Percentiles rank a stretch among this genome's conserved stretches.
Conservation (phyloP, 495 filamentous ascomycete species). For the Tuber microsphaerosporum region DNA sequence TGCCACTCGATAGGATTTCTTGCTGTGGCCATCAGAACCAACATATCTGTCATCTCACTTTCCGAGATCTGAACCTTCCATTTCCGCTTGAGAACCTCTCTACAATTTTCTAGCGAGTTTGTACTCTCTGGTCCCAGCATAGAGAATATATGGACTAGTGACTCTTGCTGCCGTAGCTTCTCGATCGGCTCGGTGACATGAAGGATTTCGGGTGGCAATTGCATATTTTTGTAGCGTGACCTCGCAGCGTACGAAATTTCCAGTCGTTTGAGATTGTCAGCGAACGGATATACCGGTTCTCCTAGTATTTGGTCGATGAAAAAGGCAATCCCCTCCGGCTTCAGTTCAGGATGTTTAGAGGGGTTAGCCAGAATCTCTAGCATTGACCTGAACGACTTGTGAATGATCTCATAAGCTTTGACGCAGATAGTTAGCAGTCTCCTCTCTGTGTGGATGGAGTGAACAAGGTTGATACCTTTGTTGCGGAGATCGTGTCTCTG, state of each 20-base stretch:
- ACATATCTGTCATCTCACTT: conserved; percentile 68
- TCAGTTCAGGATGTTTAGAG: conserved; percentile 55
- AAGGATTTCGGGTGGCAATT: conserved; percentile 33
- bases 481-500: conserved; percentile 70
- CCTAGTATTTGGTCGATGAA: conserved; percentile 52
- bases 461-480: conserved; percentile 59
- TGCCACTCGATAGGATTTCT: conserved; percentile 62
- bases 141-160: conserved; percentile 69
- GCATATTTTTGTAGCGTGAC: conserved; percentile 39
- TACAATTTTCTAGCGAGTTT: conserved; percentile 47
- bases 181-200: conserved; percentile 40
- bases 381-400: conserved; percentile 40
- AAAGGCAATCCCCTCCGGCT: conserved; percentile 48
- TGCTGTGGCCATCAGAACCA: conserved; percentile 74
- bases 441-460: conserved; percentile 11
- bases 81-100: conserved; percentile 48
- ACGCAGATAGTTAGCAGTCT: conserved; percentile 20
- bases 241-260: conserved; percentile 39
- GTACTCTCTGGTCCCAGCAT: conserved; percentile 57
- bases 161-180: conserved; percentile 40
- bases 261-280: conserved; percentile 34
- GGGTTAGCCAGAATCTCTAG: conserved; percentile 49
- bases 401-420: conserved; percentile 37
- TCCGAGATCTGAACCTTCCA: conserved; percentile 65
- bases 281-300: conserved; percentile 36